Evolutionary conservation across 148 eudicot species (phyloP), one percentile per base, ranked within the genome.

Genomic region (Polygonum maritimum): DNA sequence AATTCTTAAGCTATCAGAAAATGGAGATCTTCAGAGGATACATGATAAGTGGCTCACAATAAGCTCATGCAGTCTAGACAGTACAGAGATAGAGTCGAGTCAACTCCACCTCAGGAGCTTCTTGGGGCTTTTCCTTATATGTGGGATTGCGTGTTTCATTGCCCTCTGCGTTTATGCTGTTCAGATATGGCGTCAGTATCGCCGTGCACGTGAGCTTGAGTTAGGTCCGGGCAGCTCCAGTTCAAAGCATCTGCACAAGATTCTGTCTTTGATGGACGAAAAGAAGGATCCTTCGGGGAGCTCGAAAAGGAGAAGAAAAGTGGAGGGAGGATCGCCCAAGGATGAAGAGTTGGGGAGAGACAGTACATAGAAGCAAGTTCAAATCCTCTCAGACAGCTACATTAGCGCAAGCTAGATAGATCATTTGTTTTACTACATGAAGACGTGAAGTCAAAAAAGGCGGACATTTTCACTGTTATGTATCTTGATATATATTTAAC

Each of bases 11-110:
- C 88, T 95, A 47, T 89, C 97, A 5, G 99, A 90, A 69, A 88
- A 87, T 45, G 99, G 99, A 69, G 99, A 95, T 62, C 90, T 95
- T 74, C 98, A 95, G 79, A 80, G 98, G 57, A 95, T 95, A 80
- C 93, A 92, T 39, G 98, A 95, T 87, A 95, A 95, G 85, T 95
- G 98, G 98, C 75, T 95, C 76, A 80, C 86, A 47, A 85, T 48
- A 41, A 86, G 86, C 71, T 49, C 80, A 5, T 95, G 99, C 86
- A 87, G 88, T 76, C 82, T 81, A 55, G 98, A 95, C 74, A 86
- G 60, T 49, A 49, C 97, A 1, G 91, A 91, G 83, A 79, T 95
- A 2, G 98, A 91, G 5, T 90, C 99, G 13, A 87, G 93, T 78
- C 92, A 85, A n/a, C 96, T 92, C 55, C 97, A 92, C 81, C 87